phyloP scores from a whole-genome alignment of 208 protist species.

The Porcisia deanei region DNA sequence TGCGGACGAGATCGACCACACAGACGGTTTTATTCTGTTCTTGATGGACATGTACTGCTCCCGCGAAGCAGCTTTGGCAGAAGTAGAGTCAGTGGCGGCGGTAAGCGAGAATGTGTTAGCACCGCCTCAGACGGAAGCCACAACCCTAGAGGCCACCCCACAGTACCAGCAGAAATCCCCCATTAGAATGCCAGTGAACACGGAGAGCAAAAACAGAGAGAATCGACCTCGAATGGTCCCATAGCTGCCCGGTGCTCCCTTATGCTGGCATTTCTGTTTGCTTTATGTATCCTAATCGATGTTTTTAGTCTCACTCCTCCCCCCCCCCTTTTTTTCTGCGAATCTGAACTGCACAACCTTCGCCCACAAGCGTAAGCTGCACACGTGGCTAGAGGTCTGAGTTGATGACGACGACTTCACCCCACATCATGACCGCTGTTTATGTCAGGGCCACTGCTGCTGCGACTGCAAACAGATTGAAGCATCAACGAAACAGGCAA shows the following conservation, averaged over 20 bases:
- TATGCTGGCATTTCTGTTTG: background rate
- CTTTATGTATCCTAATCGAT: slow-evolving; percentile 6
- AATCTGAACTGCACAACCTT: background rate
- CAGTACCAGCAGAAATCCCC: slow-evolving; percentile 44
- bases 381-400: too few relatives aligned
- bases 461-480: background rate
- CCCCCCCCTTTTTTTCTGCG: background rate
- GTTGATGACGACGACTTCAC: background rate
- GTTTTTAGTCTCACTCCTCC: background rate
- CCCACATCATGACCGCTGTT: background rate
- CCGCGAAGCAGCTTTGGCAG: slow-evolving; percentile 38
- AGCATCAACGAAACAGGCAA: background rate
- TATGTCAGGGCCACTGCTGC: background rate
- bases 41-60: slow-evolving; percentile 84
- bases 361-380: background rate
- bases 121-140: background rate
- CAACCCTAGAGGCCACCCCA: slow-evolving; percentile 11
- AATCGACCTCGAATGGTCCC: slow-evolving; percentile 10
- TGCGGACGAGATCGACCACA: slow-evolving; percentile 35
- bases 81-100: slow-evolving; percentile 12
- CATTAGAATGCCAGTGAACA: slow-evolving; percentile 45
- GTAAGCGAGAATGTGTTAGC: slow-evolving; percentile 15
- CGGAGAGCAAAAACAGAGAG: slow-evolving; percentile 23
- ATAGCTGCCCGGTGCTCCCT: background rate
- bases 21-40: slow-evolving; percentile 82